Base-by-base conservation (phyloP, 176 grass and related monocot genomes). In the Musa schizocarpa region DNA sequence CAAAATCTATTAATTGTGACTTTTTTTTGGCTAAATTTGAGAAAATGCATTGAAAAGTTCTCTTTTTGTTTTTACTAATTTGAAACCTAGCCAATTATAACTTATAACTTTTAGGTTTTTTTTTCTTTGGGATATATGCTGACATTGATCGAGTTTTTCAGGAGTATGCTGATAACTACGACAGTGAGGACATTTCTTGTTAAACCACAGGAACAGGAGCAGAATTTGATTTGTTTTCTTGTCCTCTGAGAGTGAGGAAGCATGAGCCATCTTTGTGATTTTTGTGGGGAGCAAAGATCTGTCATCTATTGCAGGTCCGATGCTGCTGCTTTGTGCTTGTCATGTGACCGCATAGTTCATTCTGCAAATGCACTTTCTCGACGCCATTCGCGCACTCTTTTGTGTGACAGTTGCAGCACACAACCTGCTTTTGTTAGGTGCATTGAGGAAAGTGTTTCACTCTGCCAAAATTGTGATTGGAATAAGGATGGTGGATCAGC, bases 261-360 rank as follows among this genome's bases (percentile, higher is more conserved):
- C 68, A 72, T 52, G 54, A 81, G 9, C 8, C 27, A 14, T 0
- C 3, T 50, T 25, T 89, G 87, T 74, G 64, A 74, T 52, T 71
- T 2, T 34, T 89, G 83, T 68, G 9, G 16, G 9, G 43, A 14
- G 51, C 73, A 62, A 69, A 75, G 81, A 59, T 81, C 83, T 14
- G 57, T 86, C 3, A 24, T 89, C 17, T 76, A 81, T 74, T 89
- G 87, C 78, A 76, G 49, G 19, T 57, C 72, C 24, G 77, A 86
- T 84, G 74, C 51, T 6, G 70, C 83, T 56, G 50, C 72, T 8
- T 75, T 89, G 19, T 89, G 87, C 81, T 81, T 89, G 1, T 52
- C 52, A 27, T 89, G 87, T 43, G 87, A 89, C 69, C 17, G 67
- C 26, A 19, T 16, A 11, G 56, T 50, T 34, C 87, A 89, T 74